phyloP scores from a whole-genome alignment of 2,329 filamentous ascomycete species.

The Alternaria dauci region DNA sequence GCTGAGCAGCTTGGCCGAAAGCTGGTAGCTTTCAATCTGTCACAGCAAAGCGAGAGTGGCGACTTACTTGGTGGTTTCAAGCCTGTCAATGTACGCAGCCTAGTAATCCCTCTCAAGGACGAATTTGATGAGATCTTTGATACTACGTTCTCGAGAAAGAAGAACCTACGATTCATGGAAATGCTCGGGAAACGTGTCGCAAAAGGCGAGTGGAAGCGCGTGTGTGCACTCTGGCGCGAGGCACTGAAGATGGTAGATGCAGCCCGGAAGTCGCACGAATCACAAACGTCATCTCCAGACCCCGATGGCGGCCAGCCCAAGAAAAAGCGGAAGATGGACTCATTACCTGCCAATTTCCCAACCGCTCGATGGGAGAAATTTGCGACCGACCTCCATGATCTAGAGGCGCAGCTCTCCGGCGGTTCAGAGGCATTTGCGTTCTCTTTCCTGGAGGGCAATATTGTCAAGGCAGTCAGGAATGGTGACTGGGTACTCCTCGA shows the following conservation, averaged over 20 bases:
- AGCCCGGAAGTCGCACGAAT: slow-evolving; percentile 52
- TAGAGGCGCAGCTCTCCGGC: slow-evolving; percentile 80
- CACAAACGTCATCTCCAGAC: slow-evolving; percentile 50
- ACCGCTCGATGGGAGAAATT: slow-evolving; percentile 84
- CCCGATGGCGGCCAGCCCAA: slow-evolving; percentile 66
- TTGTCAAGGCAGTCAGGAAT: slow-evolving; percentile 94
- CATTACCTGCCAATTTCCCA: slow-evolving; percentile 60
- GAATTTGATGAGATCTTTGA: slow-evolving; percentile 92
- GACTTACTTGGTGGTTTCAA: slow-evolving; percentile 97
- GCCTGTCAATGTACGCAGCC: slow-evolving; percentile 86
- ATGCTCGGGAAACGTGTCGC: slow-evolving; percentile 80
- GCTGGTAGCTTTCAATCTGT: slow-evolving; percentile 91
- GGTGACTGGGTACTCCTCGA: slow-evolving; percentile 97
- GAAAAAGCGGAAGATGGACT: slow-evolving; percentile 75
- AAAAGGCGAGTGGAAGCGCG: slow-evolving; percentile 85
- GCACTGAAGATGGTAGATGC: slow-evolving; percentile 84
- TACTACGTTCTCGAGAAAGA: slow-evolving; percentile 84
- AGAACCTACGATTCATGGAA: slow-evolving; percentile 83
- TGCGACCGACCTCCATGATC: slow-evolving; percentile 74
- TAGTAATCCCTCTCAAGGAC: slow-evolving; percentile 89
- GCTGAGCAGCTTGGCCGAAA: slow-evolving; percentile 85
- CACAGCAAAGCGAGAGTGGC: slow-evolving; percentile 96
- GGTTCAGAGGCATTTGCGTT: slow-evolving; percentile 84
- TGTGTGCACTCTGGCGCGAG: slow-evolving; percentile 86
- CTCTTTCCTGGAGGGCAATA: slow-evolving; percentile 93